A percentile compares a stretch with the other conserved stretches of the same genome.
phyloP scores from a whole-genome alignment of 1,284 basidiomycete species.

The Cystobasidium pallidum region DNA sequence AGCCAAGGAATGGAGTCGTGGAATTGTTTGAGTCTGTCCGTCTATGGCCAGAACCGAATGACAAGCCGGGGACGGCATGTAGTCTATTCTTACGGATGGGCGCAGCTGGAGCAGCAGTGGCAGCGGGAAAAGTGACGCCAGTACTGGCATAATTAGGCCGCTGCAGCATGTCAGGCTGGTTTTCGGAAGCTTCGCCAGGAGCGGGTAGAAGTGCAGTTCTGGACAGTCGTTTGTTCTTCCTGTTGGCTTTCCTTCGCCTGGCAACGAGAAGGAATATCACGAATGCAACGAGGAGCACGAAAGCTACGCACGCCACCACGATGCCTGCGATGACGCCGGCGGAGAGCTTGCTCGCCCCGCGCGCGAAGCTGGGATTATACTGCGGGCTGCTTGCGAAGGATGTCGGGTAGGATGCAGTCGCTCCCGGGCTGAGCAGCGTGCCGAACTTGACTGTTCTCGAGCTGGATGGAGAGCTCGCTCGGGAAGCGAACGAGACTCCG shows the following conservation, averaged over 20 bases:
- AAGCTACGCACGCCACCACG: conserved; percentile 39
- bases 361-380: conserved; percentile 18
- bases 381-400: conserved; percentile 24
- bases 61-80: conserved; percentile 13
- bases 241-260: background rate
- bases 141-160: conserved; percentile 21
- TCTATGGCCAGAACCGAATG: conserved; percentile 24
- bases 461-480: background rate
- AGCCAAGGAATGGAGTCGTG: conserved; percentile 32
- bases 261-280: conserved; percentile 23
- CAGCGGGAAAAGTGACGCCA: conserved; percentile 14
- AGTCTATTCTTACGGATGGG: conserved; percentile 5
- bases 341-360: conserved; percentile 19
- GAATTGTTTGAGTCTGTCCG: conserved; percentile 28
- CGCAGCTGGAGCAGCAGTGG: background rate
- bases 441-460: conserved; percentile 30
- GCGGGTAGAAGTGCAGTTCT: conserved; percentile 19
- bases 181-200: background rate
- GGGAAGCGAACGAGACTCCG: conserved; percentile 15
- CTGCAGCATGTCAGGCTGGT: conserved; percentile 37
- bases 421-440: conserved; percentile 24
- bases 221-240: conserved; percentile 25
- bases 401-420: conserved; percentile 34
- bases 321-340: conserved; percentile 42
- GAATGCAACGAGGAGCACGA: conserved; percentile 29